phyloP scores from a whole-genome alignment of 2,329 filamentous ascomycete genomes.

The Diaporthe citri region DNA sequence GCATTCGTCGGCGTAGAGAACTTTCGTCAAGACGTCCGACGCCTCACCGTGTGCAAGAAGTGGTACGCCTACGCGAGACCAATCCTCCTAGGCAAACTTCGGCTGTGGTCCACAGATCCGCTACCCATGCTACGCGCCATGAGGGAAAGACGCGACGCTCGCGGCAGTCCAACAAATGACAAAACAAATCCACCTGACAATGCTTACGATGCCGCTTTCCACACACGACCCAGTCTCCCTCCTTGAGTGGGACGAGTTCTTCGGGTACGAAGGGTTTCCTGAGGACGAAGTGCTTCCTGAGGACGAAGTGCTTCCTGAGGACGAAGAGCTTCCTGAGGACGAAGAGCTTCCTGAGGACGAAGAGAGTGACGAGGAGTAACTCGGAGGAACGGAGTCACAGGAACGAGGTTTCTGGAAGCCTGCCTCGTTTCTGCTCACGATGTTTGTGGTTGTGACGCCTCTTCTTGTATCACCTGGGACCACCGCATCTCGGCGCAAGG shows the following conservation, averaged over 20 bases:
- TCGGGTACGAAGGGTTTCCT: too few species aligned
- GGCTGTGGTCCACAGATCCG: background rate
- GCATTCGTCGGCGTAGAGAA: background rate
- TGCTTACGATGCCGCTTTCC: too few species aligned
- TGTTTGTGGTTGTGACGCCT: background rate
- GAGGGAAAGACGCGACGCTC: background rate
- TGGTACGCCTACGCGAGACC: background rate
- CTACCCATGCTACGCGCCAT: background rate
- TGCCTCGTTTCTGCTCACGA: background rate
- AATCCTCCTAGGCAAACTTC: background rate
- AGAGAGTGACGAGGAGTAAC: background rate
- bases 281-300: too few species aligned
- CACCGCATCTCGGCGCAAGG: background rate
- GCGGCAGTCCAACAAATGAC: background rate
- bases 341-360: background rate
- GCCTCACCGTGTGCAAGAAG: background rate
- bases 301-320: too few species aligned
- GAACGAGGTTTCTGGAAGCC: background rate
- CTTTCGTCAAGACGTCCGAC: background rate
- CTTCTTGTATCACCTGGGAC: background rate
- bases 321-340: background rate
- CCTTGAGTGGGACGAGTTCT: too few species aligned
- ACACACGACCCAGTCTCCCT: too few species aligned
- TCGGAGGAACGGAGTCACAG: background rate
- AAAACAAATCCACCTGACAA: background rate